Evolutionary conservation across 1,284 basidiomycete genomes (phyloP), one percentile per base, ranked within the genome.

Genomic region (Cutaneotrichosporon cutaneum): DNA sequence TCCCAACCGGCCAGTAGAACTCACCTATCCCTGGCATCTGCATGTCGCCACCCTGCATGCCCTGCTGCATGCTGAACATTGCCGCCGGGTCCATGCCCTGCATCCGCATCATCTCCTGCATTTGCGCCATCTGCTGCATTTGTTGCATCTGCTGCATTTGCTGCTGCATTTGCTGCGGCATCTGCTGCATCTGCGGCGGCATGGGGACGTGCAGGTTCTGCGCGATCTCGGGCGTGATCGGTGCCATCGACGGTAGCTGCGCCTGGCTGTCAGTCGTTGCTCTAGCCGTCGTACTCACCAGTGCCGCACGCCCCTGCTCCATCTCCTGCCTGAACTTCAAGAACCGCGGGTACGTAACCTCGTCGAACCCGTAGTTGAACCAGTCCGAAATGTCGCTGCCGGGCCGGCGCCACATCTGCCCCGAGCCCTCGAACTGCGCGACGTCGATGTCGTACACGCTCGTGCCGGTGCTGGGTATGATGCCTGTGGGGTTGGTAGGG

Each of bases 341-440:
- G 77, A 94, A 99, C 51, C 88, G 87, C 69, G 91, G 90, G 92
- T 94, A 99, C 21, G 89, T 90, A 14, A 92, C 85, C 80, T 99
- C 96, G 77, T 99, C 95, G 75, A 99, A 99, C 0, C 96, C 96
- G 72, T 97, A 99, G 80, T 99, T 99, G 82, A 99, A 99, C 89
- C 92, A 99, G 81, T 98, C 95, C 70, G 90, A 90, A 60, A 98
- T 83, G 81, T 98, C 93, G 8, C 92, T 88, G 18, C 96, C 96
- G 10, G 94, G 90, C 59, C 89, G 82, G 62, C 95, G 83, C 96
- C 96, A 99, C 3, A 90, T 89, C 76, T 96, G 77, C 1, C 77
- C 77, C 3, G 70, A 95, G 61, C 91, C 89, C 24, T 89, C 82
- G 77, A 98, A 84, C 24, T 88, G 85, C 26, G 83, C 84, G 55